Conservation (phyloP, 768 basidiomycete genomes). For the Tulasnella sp. region DNA sequence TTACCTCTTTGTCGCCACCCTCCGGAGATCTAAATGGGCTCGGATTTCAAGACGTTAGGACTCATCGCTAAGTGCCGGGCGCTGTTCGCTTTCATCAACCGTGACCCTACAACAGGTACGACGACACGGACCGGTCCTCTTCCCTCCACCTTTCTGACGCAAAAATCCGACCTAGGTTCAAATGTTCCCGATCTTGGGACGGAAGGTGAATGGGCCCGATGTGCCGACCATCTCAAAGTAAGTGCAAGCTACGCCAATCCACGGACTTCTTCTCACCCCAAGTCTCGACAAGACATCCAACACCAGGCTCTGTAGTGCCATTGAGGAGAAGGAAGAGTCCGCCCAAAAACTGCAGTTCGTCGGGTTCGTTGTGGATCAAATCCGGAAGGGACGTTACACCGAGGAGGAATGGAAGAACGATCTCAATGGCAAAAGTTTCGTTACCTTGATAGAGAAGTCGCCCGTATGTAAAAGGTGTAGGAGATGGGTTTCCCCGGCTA, state of each 20-base stretch:
- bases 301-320: not conserved
- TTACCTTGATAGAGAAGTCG: not conserved
- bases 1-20: not conserved
- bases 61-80: not conserved
- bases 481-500: not conserved
- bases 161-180: not conserved
- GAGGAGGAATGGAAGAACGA: not conserved
- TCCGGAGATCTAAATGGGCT: not conserved
- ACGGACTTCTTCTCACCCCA: not conserved
- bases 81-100: not conserved
- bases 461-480: not conserved
- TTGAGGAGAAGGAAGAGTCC: not conserved
- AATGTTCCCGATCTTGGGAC: not conserved
- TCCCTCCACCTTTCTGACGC: not conserved
- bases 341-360: not conserved
- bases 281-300: not conserved
- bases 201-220: not conserved
- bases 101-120: not conserved
- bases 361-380: not conserved
- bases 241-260: not conserved
- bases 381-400: not conserved
- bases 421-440: not conserved
- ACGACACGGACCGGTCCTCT: not conserved
- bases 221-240: not conserved
- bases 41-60: not conserved